Base-by-base conservation (phyloP, 2,329 filamentous ascomycete species). In the Elsinoe necatrix region DNA sequence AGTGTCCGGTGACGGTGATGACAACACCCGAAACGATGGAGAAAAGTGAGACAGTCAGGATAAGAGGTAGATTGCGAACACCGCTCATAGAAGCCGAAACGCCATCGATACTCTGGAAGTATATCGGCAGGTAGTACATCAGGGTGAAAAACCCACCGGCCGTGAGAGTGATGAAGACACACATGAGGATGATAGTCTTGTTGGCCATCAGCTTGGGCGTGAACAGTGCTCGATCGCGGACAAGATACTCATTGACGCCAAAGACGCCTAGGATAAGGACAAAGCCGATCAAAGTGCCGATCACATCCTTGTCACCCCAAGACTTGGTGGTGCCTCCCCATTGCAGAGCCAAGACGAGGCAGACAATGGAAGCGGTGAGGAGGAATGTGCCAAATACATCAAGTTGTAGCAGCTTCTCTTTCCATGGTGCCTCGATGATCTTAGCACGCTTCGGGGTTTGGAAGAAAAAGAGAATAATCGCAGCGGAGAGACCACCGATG, bases 221-320 rank as follows among this genome's bases (percentile, higher is more conserved):
- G n/a, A 78, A 58, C 21, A 75, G 65, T 3, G 75, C 75, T 4
- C 67, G 63, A 12, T 77, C 73, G 4, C 68, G 69, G 8, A 67
- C 65, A 50, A 59, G 70, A 34, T 63, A 66, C 59, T 78, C 70
- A 18, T 66, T 61, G 6, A 60, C 61, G 0, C 70, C 56, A 50
- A 77, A 73, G 2, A 65, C 59, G 20, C 69, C 21, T 4, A 64
- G 31, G 37, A 76, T 56, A 1, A 74, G n/a, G 14, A 60, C 69
- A 45, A 73, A 76, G 23, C 72, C 72, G 42, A 78, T 68, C 3
- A 80, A 65, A 0, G 68, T 63, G 3, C 75, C 76, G 50, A 79
- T 74, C 9, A 80, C 73, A 7, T 65, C 63, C 20, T 65, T 61
- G 29, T 59, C 62, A 16, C 61, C 63, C 73, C 73, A 75, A 1